phyloP scores from a whole-genome alignment of 306 rosid genomes.

The Hippophae rhamnoides region DNA sequence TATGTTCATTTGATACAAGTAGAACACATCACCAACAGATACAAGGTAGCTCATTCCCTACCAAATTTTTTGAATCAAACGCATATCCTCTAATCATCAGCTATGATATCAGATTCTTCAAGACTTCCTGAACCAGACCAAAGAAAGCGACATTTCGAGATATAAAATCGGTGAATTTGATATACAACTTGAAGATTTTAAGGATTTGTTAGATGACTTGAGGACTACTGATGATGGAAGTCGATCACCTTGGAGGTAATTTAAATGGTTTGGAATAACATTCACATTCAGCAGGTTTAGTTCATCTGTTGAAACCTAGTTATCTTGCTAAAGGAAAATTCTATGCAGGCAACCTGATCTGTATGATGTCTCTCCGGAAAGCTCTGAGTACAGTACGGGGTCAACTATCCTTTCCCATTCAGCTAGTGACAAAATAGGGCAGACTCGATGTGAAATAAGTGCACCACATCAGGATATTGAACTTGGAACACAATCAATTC shows the following conservation, averaged over 20 bases:
- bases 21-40: too few relatives aligned
- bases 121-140: constrained; percentile 72
- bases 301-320: not conserved
- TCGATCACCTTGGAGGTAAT: constrained; percentile 56
- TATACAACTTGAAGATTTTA: constrained; percentile 67
- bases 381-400: constrained; percentile 92
- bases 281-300: not conserved
- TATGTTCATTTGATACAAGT: too few relatives aligned
- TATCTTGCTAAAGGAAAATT: constrained; percentile 23
- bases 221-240: constrained; percentile 49
- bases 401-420: constrained; percentile 58
- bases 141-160: constrained; percentile 50
- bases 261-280: constrained; percentile 3
- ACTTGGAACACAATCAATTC: constrained; percentile 32
- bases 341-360: constrained; percentile 62
- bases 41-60: too few relatives aligned
- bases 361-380: constrained; percentile 79
- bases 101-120: constrained; percentile 62
- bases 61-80: not conserved
- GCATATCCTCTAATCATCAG: constrained; percentile 19
- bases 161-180: constrained; percentile 42
- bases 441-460: constrained; percentile 26
- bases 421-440: constrained; percentile 38
- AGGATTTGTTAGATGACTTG: constrained; percentile 58
- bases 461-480: constrained; percentile 38